These are phyloP conservation scores for Rubroshorea leprosula DNA, from an alignment of 345 rosid species.

Conservation along the genomic window DNA sequence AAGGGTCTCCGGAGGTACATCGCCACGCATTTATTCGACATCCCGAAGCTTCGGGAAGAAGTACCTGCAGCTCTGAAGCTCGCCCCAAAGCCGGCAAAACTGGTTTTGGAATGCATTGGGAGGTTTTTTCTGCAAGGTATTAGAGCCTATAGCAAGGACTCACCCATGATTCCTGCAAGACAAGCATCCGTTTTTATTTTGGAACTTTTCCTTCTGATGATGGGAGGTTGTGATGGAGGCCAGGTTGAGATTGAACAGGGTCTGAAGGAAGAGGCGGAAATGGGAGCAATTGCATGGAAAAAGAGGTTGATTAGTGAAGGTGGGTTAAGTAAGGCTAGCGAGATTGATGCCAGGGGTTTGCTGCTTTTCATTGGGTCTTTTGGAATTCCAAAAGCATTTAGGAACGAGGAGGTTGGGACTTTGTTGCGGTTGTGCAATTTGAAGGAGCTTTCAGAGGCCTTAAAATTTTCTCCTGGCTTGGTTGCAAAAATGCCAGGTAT, in stretches of 20 bases:
- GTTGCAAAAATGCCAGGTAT: slow-evolving; percentile 49
- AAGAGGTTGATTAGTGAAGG: slow-evolving; percentile 64
- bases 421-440: slow-evolving; percentile 41
- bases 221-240: slow-evolving; percentile 11
- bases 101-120: slow-evolving; percentile 69
- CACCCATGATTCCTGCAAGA: slow-evolving; percentile 45
- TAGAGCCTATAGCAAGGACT: slow-evolving; percentile 41
- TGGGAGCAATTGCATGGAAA: slow-evolving; percentile 57
- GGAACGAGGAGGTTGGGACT: slow-evolving; percentile 44
- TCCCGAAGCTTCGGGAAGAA: slow-evolving; percentile 39
- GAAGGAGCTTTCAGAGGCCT: slow-evolving; percentile 31
- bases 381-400: slow-evolving; percentile 56
- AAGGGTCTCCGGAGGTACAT: slow-evolving; percentile 51
- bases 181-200: slow-evolving; percentile 46
- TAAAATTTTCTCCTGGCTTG: slow-evolving; percentile 43
- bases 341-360: slow-evolving; percentile 66
- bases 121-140: slow-evolving; percentile 55
- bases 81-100: slow-evolving; percentile 52
- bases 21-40: slow-evolving; percentile 26
- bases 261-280: slow-evolving; percentile 36
- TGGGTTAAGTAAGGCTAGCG: slow-evolving; percentile 38
- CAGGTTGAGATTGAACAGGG: slow-evolving; percentile 13
- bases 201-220: slow-evolving; percentile 45
- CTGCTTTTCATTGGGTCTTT: slow-evolving; percentile 55
- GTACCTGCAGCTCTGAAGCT: slow-evolving; percentile 46